Evolutionary conservation across 2,329 filamentous ascomycete species (phyloP), one percentile per base, ranked within the genome.

Genomic region (Trichoderma endophyticum): DNA sequence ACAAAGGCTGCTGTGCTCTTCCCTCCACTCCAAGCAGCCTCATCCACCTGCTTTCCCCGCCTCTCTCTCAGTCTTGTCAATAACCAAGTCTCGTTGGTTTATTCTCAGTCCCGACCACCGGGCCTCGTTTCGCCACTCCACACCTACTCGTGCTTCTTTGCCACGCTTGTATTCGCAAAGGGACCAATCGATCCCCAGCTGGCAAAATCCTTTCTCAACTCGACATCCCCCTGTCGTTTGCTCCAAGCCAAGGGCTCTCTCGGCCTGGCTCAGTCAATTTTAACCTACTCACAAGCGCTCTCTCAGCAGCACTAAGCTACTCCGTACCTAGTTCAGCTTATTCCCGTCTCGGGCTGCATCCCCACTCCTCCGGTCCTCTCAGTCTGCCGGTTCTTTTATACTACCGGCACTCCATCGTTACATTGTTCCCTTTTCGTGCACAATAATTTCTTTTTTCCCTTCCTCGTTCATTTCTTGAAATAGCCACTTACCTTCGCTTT

Each of bases 291-390:
- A 24, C 63, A 69, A 51, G 57, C 61, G 56, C 71, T 59, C 36
- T 54, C 36, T 54, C 48, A 57, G 68, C 70, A 67, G 51, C 71
- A 71, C 71, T 73, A 63, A 48, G n/a, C 65, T 69, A 18, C 67
- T 70, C 39, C 67, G 28, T 70, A 11, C 67, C 71, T 68, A 75
- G 74, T 34, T 74, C 75, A 73, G 75, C 75, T 74, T 75, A 70
- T 70, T 62, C 67, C 67, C 67, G 67, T 62, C 67, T 70, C 67
- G 67, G 68, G 43, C 64, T 71, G 56, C 28, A 43, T 63, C 26
- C 68, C 73, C 73, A 74, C 72, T 69, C 70, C 64, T 73, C 70
- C 69, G 54, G 59, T 66, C 66, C 61, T 65, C 72, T 57, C 59
- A 63, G 54, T 48, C 60, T 66, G 70, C 70, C 71, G 51, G 71